Base-by-base conservation (phyloP, 441 rosid genomes). In the Kokia cookei region DNA sequence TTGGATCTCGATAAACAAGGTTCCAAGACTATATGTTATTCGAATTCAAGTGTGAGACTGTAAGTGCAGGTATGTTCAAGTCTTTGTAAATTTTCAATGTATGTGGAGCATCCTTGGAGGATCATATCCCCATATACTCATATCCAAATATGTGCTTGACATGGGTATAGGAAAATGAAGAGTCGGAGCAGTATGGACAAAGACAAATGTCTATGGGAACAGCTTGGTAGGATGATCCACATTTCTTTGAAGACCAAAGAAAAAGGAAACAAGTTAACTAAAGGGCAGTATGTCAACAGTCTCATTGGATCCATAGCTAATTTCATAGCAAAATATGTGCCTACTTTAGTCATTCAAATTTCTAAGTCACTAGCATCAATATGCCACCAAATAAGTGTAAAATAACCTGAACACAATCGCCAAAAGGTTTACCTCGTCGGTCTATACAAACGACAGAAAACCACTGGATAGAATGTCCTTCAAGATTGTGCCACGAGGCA, bases 391-490 rank as follows among this genome's bases (percentile, higher is more conserved):
- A 17, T 1, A 63, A 51, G 12, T n/a, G 22, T 17, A 40, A 67
- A 24, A 35, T 2, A 13, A 61, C 27, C 54, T 37, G 29, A 63
- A 50, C 26, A 35, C 11, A 50, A 54, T 40, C 11, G 43, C 51
- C 15, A 65, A 42, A 65, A 0, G 43, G 24, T 37, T 79, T 85
- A 93, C 99, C 99, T 89, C 75, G 90, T 72, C 92, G 89, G 82
- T 92, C 93, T 72, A 89, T 90, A 87, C 92, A 96, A 63, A 89
- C 95, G 50, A 96, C 94, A 75, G 85, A 87, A 73, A 95, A 81
- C 99, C 99, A 95, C 29, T 86, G 97, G 76, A 95, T 85, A 62
- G 96, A 90, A 78, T 91, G 97, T 73, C 97, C 98, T 82, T 91
- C 97, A 59, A 78, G 87, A 86, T 85, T 90, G 81, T 95, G 97